Percentiles rank a stretch among this genome's conserved stretches.
Evolutionary conservation across 352 stramenopile genomes (phyloP).

Genomic region (Peronospora farinosa): DNA sequence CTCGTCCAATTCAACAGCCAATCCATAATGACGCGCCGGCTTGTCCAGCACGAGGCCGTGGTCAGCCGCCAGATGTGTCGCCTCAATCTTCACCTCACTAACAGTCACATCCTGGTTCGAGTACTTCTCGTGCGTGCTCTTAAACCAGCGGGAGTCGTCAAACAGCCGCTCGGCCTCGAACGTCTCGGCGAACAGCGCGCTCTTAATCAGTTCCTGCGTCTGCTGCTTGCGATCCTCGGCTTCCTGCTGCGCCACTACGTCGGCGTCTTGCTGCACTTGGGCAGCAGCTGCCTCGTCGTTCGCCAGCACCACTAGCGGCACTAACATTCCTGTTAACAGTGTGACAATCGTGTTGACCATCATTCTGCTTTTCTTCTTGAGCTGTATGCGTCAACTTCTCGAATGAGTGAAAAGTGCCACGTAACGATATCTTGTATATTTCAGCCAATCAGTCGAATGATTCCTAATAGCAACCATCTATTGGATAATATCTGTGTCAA

Average conservation of each 20-base stretch:
- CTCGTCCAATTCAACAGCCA: constrained; percentile 65
- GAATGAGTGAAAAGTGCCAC: constrained; percentile 14
- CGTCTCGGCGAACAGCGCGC: constrained; percentile 69
- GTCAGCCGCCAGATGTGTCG: constrained; percentile 50
- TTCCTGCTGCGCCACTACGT: constrained; percentile 15
- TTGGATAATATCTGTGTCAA: constrained; percentile 12
- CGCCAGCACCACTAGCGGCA: constrained; percentile 13
- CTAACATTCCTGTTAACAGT: constrained; percentile 41
- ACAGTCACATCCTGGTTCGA: constrained; percentile 57
- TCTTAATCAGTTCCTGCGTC: constrained; percentile 45
- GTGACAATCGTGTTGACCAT: constrained; percentile 42
- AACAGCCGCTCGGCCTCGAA: constrained; percentile 59
- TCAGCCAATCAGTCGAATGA: not conserved
- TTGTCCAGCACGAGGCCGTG: constrained; percentile 65
- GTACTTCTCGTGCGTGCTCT: constrained; percentile 82
- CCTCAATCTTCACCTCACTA: constrained; percentile 54
- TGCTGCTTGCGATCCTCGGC: constrained; percentile 30
- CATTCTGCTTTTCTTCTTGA: constrained; percentile 28
- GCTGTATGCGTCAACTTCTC: constrained; percentile 3
- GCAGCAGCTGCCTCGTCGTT: constrained; percentile 9
- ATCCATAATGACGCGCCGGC: constrained; percentile 71
- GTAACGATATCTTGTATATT: constrained; percentile 1
- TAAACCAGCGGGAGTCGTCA: constrained; percentile 72
- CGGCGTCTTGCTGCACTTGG: constrained; percentile 4
- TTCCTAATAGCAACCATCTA: not conserved